Evolutionary conservation across 345 rosid species (phyloP).

Genomic region (Gossypium arboreum): DNA sequence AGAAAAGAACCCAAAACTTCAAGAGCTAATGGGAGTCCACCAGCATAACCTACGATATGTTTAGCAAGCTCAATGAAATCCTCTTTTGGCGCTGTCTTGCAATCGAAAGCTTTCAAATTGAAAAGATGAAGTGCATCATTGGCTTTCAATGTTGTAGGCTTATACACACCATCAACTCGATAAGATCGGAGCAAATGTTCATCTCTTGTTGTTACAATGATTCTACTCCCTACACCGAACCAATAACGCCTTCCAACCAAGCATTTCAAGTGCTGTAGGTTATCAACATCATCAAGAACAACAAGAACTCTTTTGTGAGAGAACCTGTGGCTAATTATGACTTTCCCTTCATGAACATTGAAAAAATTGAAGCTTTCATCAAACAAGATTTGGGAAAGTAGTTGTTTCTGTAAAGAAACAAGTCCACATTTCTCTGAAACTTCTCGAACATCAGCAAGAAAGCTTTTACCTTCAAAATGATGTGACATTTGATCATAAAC

Average conservation of each 20-base stretch:
- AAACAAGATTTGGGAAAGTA: too few species aligned
- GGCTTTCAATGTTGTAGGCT: constrained; percentile 35
- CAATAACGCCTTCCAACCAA: constrained; percentile 39
- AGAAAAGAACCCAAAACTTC: too few species aligned
- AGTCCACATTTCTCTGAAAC: too few species aligned
- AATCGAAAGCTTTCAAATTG: constrained; percentile 48
- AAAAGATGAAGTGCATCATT: constrained; percentile 40
- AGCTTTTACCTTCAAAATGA: too few species aligned
- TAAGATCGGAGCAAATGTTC: constrained; percentile 22
- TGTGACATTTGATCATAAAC: too few species aligned
- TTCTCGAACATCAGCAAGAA: too few species aligned
- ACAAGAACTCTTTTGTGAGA: constrained; percentile 25
- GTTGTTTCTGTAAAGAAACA: too few species aligned
- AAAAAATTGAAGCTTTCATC: too few species aligned
- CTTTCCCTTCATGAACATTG: too few species aligned
- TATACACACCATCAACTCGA: constrained; percentile 28
- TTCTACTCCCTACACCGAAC: constrained; percentile 50
- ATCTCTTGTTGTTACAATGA: constrained; percentile 58
- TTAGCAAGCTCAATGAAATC: too few species aligned
- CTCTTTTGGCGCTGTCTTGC: constrained; percentile 33
- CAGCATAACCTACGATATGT: too few species aligned
- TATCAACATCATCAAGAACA: constrained; percentile 56
- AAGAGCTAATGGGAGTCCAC: too few species aligned
- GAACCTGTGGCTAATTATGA: fast-evolving
- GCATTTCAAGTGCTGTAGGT: constrained; percentile 27